Evolutionary conservation across 208 protist genomes (phyloP), one percentile per base, ranked within the genome.

Genomic region (Blastocrithidia nonstop): DNA sequence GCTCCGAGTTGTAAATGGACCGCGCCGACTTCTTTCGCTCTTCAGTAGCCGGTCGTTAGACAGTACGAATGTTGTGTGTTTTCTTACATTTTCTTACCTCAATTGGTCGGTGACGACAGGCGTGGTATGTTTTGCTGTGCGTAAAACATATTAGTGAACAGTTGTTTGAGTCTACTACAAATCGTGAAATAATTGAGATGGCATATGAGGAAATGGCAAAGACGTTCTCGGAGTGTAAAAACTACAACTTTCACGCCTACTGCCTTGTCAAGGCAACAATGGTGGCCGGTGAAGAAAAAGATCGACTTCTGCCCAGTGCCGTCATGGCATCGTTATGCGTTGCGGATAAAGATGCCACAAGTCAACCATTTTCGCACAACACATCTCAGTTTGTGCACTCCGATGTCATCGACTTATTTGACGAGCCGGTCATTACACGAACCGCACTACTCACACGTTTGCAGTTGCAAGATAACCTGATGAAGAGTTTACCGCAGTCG

Each of bases 201-300:
- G 66, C 74, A 15, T 78, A 85, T 54, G 50, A 68, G 54, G 57
- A 56, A 16, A 80, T 85, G 62, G 70, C 66, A 27, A 55, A 62
- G 13, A 56, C 76, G 23, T 83, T 89, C 53, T 83, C 65, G 74
- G 62, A 57, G 22, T 86, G 71, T 54, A 48, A 45, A 19, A 60
- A 71, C 26, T 60, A 67, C 52, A 62, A 57, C 47, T 83, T 77
- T 51, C 72, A 90, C 54, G 75, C 81, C 16, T 54, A 80, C 57
- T 84, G 70, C 50, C 68, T 86, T 28, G 54, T 36, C 24, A 44
- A 58, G 20, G 76, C 73, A 3, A 71, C 71, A 0, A 56, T 57
- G 21, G 33, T 76, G 33, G 58, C 51, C n/a, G 45, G 50, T 16
- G 54, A 74, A 2, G 61, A 55, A 17, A 38, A 40, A 20, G 47